Evolutionary conservation across 495 filamentous ascomycete genomes (phyloP).

Genomic region (Neurospora sp.): DNA sequence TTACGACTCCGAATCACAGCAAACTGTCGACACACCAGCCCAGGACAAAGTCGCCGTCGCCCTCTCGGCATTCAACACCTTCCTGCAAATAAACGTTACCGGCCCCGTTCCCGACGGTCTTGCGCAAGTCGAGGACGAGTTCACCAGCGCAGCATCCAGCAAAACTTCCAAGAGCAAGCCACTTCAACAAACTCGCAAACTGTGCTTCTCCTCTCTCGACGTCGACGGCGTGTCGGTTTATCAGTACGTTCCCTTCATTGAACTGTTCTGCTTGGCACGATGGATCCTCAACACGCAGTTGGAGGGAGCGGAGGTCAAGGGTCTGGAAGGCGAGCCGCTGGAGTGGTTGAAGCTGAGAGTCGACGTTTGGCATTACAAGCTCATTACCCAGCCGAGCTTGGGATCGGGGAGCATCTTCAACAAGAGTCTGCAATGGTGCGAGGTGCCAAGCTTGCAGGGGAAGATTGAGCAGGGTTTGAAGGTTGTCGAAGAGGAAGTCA

Average conservation of each 20-base stretch:
- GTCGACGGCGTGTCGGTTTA: constrained; percentile 84
- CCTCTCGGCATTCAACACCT: constrained; percentile 65
- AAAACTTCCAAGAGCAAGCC: constrained; percentile 1
- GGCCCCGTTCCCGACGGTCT: constrained; percentile 61
- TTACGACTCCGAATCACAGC: constrained; percentile 19
- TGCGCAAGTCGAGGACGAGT: constrained; percentile 16
- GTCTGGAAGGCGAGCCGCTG: background rate
- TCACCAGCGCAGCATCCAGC: constrained; percentile 12
- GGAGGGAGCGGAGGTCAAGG: background rate
- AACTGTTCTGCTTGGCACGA: constrained; percentile 71
- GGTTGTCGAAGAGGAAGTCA: constrained; percentile 32
- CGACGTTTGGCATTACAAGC: constrained; percentile 79
- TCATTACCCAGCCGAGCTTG: constrained; percentile 64
- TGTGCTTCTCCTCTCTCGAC: constrained; percentile 53
- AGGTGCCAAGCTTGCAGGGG: constrained; percentile 38
- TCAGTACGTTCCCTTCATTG: constrained; percentile 68
- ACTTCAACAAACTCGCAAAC: background rate
- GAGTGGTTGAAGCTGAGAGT: constrained; percentile 54
- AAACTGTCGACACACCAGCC: background rate
- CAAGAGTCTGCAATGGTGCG: constrained; percentile 37
- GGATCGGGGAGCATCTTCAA: constrained; percentile 40
- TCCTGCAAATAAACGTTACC: constrained; percentile 85
- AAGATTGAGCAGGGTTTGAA: constrained; percentile 38
- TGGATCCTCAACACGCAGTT: constrained; percentile 47
- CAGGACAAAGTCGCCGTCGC: constrained; percentile 42